These are phyloP conservation scores for Tuber brumale DNA, from an alignment of 495 filamentous ascomycete species.

Conservation along the genomic window DNA sequence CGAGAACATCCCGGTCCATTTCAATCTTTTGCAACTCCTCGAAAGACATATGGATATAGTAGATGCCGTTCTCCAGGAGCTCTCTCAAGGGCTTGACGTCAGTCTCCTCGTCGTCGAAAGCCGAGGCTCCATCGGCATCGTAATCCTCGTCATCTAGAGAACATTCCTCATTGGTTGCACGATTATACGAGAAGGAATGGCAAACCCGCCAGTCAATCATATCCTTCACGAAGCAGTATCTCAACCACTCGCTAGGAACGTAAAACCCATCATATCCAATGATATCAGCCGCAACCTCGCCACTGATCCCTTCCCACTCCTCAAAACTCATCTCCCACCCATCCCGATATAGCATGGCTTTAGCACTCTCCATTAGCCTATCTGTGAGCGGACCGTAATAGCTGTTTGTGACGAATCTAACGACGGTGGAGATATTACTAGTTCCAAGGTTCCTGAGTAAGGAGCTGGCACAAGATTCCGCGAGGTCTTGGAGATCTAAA, in stretches of 20 bases:
- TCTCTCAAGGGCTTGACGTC: constrained; percentile 55
- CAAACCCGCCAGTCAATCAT: constrained; percentile 51
- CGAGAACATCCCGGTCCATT: constrained; percentile 50
- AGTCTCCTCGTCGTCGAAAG: constrained; percentile 45
- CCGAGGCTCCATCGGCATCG: constrained; percentile 24
- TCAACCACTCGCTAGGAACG: constrained; percentile 54
- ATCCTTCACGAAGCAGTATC: constrained; percentile 53
- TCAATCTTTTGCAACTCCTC: constrained; percentile 55
- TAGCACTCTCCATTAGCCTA: constrained; percentile 52
- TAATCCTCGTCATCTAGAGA: constrained; percentile 22
- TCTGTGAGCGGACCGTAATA: constrained; percentile 56
- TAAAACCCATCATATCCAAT: constrained; percentile 58
- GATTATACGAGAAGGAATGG: constrained; percentile 47
- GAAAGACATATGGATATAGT: constrained; percentile 57
- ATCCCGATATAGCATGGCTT: constrained; percentile 56
- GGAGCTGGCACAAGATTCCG: constrained; percentile 51
- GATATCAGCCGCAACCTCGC: constrained; percentile 53
- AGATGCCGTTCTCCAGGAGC: constrained; percentile 54
- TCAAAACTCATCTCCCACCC: constrained; percentile 56
- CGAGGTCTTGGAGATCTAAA: constrained; percentile 56
- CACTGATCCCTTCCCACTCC: constrained; percentile 54
- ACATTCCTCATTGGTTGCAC: constrained; percentile 44
- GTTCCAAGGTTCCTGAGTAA: constrained; percentile 53
- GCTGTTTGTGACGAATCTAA: constrained; percentile 53
- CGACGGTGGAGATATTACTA: constrained; percentile 46